These are phyloP conservation scores for Sicyos edulis DNA, from an alignment of 306 rosid genomes.

Conservation along the genomic window DNA sequence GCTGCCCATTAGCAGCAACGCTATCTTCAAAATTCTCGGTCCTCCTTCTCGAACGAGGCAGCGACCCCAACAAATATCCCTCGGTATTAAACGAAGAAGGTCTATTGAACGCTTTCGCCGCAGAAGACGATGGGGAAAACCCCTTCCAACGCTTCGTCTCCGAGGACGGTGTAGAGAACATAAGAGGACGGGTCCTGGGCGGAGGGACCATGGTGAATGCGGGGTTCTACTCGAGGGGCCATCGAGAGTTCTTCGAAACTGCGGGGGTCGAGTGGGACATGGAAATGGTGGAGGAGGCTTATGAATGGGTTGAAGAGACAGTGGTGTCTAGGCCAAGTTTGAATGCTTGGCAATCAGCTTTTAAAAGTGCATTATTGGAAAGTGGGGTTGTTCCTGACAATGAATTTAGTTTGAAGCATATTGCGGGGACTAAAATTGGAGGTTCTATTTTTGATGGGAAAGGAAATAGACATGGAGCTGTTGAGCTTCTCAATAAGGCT, in stretches of 20 bases:
- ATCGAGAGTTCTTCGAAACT: neutral
- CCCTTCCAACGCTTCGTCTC: no score
- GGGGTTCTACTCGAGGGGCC: conserved; percentile 23
- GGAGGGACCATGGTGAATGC: conserved; percentile 25
- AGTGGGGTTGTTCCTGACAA: no score
- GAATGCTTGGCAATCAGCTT: no score
- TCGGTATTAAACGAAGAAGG: neutral
- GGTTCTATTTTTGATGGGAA: no score
- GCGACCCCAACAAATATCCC: neutral
- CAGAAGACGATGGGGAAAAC: neutral
- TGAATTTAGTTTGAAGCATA: no score
- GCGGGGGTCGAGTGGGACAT: conserved; percentile 25
- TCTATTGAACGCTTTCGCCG: neutral
- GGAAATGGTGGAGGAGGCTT: neutral
- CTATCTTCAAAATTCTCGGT: no score
- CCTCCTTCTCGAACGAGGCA: conserved; percentile 16
- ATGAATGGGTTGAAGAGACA: no score
- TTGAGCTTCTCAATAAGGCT: neutral
- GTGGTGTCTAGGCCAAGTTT: no score
- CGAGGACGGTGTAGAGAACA: conserved; percentile 21
- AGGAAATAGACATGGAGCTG: no score
- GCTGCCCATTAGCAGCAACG: no score
- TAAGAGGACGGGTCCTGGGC: conserved; percentile 27
- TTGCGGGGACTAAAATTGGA: no score
- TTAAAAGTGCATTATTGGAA: no score